phyloP scores from a whole-genome alignment of 2,329 filamentous ascomycete genomes.

The Pestalotiopsis fici region DNA sequence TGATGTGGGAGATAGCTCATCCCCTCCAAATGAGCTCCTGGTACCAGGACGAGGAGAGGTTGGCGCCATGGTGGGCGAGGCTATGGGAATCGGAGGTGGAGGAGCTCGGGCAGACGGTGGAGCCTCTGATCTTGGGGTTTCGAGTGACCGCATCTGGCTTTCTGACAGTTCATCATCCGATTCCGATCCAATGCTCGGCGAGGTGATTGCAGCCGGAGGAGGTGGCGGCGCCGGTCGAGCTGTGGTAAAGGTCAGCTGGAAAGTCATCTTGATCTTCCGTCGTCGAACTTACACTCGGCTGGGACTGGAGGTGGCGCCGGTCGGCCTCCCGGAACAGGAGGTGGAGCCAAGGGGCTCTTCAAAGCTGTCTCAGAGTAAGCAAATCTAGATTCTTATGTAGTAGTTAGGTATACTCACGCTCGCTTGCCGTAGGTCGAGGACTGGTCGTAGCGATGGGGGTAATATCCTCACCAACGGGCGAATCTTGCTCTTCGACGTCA shows the following conservation, averaged over 20 bases:
- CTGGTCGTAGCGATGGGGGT: conserved; percentile 29
- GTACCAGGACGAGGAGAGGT: conserved; percentile 40
- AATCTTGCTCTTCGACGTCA: conserved; percentile 48
- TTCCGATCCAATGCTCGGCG: conserved; percentile 77
- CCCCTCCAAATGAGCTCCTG: conserved; percentile 34
- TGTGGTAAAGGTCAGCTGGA: conserved; percentile 37
- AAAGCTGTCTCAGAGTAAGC: conserved; percentile 22
- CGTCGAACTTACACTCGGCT: conserved; percentile 56
- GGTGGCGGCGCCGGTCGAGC: conserved; percentile 56
- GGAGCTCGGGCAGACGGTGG: conserved; percentile 39
- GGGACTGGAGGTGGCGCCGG: conserved; percentile 61
- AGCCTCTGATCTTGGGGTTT: conserved; percentile 38
- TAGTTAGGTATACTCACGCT: conserved; percentile 24
- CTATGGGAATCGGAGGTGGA: conserved; percentile 42
- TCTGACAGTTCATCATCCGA: conserved; percentile 85
- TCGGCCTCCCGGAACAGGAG: conserved; percentile 51
- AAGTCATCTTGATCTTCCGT: not conserved
- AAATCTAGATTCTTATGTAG: conserved; percentile 7
- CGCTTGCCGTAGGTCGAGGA: conserved; percentile 18
- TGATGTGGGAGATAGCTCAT: conserved; percentile 38
- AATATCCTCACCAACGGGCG: conserved; percentile 33
- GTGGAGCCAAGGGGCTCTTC: conserved; percentile 28
- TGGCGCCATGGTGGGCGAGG: conserved; percentile 42
- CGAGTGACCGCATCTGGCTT: conserved; percentile 44
- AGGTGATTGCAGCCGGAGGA: conserved; percentile 54